A percentile compares a stretch with the other conserved stretches of the same genome.
These are phyloP conservation scores for Bothriochloa decipiens DNA, from an alignment of 176 grass and related monocot genomes.

Conservation along the genomic window DNA sequence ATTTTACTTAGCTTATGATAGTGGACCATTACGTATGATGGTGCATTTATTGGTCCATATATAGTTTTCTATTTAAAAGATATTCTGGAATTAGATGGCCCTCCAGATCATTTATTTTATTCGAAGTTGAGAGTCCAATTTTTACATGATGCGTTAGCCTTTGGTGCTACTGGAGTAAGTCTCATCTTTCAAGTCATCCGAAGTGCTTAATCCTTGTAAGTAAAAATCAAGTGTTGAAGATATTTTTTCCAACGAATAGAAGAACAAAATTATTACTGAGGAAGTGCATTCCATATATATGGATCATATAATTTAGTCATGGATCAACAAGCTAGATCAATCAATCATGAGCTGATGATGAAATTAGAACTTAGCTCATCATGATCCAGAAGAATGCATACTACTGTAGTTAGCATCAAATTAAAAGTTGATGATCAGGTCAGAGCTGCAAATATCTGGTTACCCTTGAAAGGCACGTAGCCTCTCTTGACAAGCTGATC, in stretches of 20 bases:
- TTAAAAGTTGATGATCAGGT: neutral
- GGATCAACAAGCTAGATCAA: neutral
- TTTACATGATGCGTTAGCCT: neutral
- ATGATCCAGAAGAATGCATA: neutral
- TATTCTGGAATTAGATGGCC: neutral
- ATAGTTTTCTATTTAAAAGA: neutral
- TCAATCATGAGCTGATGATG: neutral
- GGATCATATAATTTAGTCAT: neutral
- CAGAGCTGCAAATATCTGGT: too few species aligned
- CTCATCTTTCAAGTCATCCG: neutral
- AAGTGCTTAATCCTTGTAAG: constrained; percentile 1
- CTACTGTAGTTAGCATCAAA: neutral
- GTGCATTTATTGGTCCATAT: too few species aligned
- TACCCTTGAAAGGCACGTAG: constrained; percentile 61
- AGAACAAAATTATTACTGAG: neutral
- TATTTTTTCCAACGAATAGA: neutral
- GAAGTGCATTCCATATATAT: neutral
- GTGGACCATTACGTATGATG: neutral
- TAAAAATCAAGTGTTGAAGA: neutral
- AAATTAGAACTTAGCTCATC: neutral
- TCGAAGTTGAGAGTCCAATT: neutral
- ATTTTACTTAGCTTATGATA: too few species aligned
- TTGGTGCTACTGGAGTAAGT: neutral
- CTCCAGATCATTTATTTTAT: neutral
- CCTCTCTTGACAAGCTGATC: constrained; percentile 56